Conservation (phyloP, 441 rosid species). For the Gossypium gossypioides region DNA sequence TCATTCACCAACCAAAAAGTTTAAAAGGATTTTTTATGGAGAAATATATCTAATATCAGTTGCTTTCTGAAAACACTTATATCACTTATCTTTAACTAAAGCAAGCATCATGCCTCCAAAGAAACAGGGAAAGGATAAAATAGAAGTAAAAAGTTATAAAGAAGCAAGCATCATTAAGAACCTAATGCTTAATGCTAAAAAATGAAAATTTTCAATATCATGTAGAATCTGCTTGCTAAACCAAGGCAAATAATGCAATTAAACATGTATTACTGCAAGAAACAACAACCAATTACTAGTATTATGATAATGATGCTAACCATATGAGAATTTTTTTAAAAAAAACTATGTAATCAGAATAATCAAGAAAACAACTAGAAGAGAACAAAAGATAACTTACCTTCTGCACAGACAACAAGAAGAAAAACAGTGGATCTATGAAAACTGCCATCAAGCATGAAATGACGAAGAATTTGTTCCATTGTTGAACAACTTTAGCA, state of each 20-base stretch:
- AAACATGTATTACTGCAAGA: not conserved
- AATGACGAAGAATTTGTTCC: conserved; percentile 64
- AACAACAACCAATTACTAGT: not conserved
- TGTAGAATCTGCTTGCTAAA: not conserved
- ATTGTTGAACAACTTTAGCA: conserved; percentile 43
- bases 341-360: not conserved
- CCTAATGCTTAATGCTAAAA: not conserved
- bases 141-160: not conserved
- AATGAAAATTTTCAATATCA: not conserved
- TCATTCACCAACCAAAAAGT: not conserved
- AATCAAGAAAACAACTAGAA: not conserved
- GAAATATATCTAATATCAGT: not conserved
- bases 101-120: not conserved
- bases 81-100: not conserved
- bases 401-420: conserved; percentile 42
- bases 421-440: conserved; percentile 74
- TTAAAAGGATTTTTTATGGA: not conserved
- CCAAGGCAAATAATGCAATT: conserved; percentile 2
- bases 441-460: conserved; percentile 71
- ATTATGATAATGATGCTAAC: not conserved
- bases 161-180: not conserved
- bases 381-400: conserved; percentile 21
- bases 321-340: not conserved
- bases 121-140: not conserved
- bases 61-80: not conserved